Percentiles rank a stretch among this genome's conserved stretches.
Evolutionary conservation across 192 early-diverging fungal genomes (phyloP).

Genomic region (Rhizophlyctis rosea): DNA sequence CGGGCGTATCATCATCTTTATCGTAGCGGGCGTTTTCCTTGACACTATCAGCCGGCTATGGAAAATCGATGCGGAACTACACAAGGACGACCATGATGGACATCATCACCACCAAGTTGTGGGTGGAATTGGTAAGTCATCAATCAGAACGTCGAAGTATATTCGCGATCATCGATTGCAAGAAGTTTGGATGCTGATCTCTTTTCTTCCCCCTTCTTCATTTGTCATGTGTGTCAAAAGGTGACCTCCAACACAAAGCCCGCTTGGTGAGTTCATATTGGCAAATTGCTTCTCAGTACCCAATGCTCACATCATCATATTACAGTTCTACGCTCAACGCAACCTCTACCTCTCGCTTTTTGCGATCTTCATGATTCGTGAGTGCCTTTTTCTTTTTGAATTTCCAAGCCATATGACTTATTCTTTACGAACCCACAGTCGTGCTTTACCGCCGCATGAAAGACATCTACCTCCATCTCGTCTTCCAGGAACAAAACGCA

Average conservation of each 20-base stretch:
- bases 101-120: not conserved
- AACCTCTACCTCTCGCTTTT: conserved; percentile 51
- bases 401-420: not conserved
- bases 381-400: conserved; percentile 7
- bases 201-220: no score
- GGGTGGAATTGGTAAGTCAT: no score
- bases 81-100: not conserved
- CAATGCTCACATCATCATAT: not conserved
- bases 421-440: not conserved
- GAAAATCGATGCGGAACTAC: conserved; percentile 27
- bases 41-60: conserved; percentile 45
- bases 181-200: no score
- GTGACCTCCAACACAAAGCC: conserved; percentile 19
- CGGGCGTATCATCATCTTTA: conserved; percentile 37
- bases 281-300: not conserved
- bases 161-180: no score
- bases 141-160: no score
- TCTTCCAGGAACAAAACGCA: conserved; percentile 25
- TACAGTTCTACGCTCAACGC: conserved; percentile 43
- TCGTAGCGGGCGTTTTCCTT: conserved; percentile 42
- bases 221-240: not conserved
- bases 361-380: conserved; percentile 50
- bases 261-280: conserved; percentile 7
- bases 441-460: conserved; percentile 45
- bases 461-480: conserved; percentile 40